Base-by-base conservation (phyloP, 2,329 filamentous ascomycete species). In the Fusarium haematococcum region DNA sequence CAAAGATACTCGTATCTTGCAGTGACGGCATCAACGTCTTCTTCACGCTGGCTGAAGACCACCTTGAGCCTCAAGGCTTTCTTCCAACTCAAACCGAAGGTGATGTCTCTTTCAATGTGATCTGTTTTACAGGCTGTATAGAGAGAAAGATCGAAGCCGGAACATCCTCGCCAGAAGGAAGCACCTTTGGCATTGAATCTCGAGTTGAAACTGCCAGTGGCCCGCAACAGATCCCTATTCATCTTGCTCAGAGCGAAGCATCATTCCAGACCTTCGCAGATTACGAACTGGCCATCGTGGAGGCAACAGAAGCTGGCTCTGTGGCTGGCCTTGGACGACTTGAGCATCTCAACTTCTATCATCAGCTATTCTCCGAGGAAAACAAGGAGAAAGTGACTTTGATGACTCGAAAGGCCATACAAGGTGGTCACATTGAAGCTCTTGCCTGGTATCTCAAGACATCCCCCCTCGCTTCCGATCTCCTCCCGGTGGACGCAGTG, bases 241-340 rank as follows among this genome's bases (percentile, higher is more conserved):
- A 3, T 25, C 20, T 23, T 43, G 10, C 39, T 25, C 13, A 20
- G 20, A 20, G 13, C 20, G 43, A 45, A 8, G 43, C 6, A 25
- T 8, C 11, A 2, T 45, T 45, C 20, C 6, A 14, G 13, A 45
- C 43, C 1, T 45, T 43, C 2, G 39, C 27, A 0, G 67, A 70
- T 5, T 71, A 58, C 11, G 69, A 71, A 27, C 27, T 33, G 14
- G 58, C 45, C 14, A 10, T 67, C 3, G 25, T 60, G 4, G 10
- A 57, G 30, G 67, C 58, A n/a, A 50, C 45, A 1, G 48, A 70
- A 59, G 25, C 41, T 45, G 67, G 63, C 20, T 63, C 33, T 54
- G 20, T 45, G 13, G 3, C 43, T 25, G 6, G 2, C 6, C 43
- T 45, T 16, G 20, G 2, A 16, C 20, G 3, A 45, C 43, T 45